Evolutionary conservation across 257 asterid species (phyloP), one percentile per base, ranked within the genome.

Genomic region (Rauvolfia tetraphylla): DNA sequence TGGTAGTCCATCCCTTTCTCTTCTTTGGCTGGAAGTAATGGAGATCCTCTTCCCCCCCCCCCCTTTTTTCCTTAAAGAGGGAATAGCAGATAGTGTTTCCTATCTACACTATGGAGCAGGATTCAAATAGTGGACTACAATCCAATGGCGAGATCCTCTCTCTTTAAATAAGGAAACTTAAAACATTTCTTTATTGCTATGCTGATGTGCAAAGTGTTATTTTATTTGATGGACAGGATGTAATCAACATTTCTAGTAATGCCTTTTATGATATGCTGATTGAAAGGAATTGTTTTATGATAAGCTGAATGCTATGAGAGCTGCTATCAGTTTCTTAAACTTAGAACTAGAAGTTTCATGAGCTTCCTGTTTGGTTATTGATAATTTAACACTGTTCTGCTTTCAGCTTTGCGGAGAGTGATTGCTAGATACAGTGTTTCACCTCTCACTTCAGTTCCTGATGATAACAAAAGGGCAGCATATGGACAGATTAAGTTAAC

Each of bases 381-480:
- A 75, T 82, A 79, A 86, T 48, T 77, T 73, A 57, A 65, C 54
- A 41, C 75, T 79, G 12, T 67, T 7, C 73, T 79, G 74, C 76
- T 88, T 89, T 86, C 96, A 95, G 99, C 95, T 87, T 81, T 95
- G 70, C 90, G 93, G 74, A 82, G 79, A 77, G 97, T 95, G 36
- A 90, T 95, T 73, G 87, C 90, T 29, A 91, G 86, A 79, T 89
- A 90, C 73, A 88, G 89, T 72, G 58, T 77, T 49, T 77, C 75
- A 61, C 89, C 89, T 75, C 92, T 89, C 65, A 56, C 84, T 78
- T 58, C 88, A 20, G 83, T 86, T 83, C 99, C 97, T 78, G 73
- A 88, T 31, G 80, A 88, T 80, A 91, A 85, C 67, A 83, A 82
- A 82, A 90, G 81, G 85, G 85, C 84, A 58, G 91, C 93, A 68